Conservation (phyloP, 148 eudicot genomes). For the Rhododendron henanense region DNA sequence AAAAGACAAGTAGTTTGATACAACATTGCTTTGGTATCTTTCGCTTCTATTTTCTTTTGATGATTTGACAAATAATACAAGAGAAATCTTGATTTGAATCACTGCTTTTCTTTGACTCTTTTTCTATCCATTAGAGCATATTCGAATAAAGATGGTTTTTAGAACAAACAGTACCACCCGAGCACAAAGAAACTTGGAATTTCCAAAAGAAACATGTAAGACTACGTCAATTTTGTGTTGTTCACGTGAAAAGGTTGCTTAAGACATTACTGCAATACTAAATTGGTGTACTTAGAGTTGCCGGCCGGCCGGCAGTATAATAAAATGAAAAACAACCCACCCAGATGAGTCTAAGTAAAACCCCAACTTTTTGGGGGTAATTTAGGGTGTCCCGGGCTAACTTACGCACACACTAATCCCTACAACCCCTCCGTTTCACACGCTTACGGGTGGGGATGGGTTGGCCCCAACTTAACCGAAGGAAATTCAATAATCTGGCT, state of each 20-base stretch:
- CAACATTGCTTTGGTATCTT: not conserved
- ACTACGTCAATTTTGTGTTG: not conserved
- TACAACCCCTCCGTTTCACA: not conserved
- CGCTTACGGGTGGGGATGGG: not conserved
- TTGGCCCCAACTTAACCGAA: not conserved
- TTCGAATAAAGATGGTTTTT: not conserved
- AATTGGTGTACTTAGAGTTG: not conserved
- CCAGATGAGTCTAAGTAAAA: not conserved
- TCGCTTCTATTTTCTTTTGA: not conserved
- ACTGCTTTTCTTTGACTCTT: not conserved
- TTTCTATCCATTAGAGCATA: not conserved
- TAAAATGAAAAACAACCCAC: not conserved
- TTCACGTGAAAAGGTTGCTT: not conserved
- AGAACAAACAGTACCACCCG: not conserved
- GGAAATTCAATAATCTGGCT: not conserved
- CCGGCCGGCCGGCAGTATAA: not conserved
- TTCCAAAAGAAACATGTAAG: not conserved
- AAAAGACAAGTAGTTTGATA: not conserved
- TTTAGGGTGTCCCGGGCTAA: not conserved
- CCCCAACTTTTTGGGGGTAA: not conserved
- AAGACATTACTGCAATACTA: not conserved
- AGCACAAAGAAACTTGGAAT: constrained; percentile 2
- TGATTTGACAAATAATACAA: too few species aligned
- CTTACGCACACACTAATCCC: not conserved
- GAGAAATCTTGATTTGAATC: too few species aligned